Conservation (phyloP, 192 early-diverging fungal species). For the Diversispora epigaea region DNA sequence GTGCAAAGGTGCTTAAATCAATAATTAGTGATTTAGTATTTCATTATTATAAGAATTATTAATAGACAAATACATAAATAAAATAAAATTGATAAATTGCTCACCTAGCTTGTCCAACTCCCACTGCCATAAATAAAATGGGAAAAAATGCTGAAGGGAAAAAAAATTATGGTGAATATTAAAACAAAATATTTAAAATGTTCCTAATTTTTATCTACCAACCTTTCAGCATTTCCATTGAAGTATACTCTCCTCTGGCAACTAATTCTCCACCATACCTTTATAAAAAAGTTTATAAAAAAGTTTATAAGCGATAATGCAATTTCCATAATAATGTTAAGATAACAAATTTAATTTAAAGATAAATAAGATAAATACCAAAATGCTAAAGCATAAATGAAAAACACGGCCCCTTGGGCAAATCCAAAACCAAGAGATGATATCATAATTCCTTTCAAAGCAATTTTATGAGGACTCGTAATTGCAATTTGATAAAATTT, state of each 20-base stretch:
- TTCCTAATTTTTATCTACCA: too few species aligned
- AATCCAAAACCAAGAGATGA: slow-evolving; percentile 69
- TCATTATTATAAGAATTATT: too few species aligned
- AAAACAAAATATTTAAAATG: too few species aligned
- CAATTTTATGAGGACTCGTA: slow-evolving; percentile 63
- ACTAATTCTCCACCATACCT: slow-evolving; percentile 60
- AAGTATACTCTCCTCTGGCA: slow-evolving; percentile 44
- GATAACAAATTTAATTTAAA: too few species aligned
- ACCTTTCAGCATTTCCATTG: slow-evolving; percentile 43
- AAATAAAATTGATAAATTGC: neutral
- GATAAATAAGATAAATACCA: slow-evolving; percentile 42
- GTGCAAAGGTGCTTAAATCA: slow-evolving; percentile 56
- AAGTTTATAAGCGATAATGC: neutral
- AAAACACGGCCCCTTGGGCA: slow-evolving; percentile 67
- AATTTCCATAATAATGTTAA: too few species aligned
- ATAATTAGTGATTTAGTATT: neutral
- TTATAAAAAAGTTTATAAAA: too few species aligned
- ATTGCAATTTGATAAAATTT: slow-evolving; percentile 58
- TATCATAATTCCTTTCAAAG: slow-evolving; percentile 60
- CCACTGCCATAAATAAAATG: slow-evolving; percentile 70
- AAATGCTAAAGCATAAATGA: slow-evolving; percentile 73
- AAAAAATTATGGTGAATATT: too few species aligned
- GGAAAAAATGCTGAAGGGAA: slow-evolving; percentile 67
- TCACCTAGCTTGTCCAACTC: slow-evolving; percentile 58
- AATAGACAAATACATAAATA: too few species aligned